phyloP scores from a whole-genome alignment of 164 flowering plant genomes.

The Amborella trichopoda region DNA sequence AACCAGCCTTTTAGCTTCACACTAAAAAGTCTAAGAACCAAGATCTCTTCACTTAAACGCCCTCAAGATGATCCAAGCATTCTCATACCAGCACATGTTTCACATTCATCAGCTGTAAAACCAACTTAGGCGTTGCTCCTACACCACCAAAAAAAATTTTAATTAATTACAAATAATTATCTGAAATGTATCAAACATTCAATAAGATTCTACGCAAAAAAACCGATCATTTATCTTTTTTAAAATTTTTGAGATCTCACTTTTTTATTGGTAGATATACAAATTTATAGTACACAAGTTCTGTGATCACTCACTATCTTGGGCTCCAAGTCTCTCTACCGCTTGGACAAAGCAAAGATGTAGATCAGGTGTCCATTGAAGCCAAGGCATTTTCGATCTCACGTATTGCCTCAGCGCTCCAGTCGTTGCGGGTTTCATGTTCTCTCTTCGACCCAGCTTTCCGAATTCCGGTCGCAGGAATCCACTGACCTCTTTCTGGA shows the following conservation, averaged over 20 bases:
- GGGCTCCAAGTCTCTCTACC: slow-evolving; percentile 7
- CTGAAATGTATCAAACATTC: too few relatives aligned
- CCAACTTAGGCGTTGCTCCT: slow-evolving; percentile 94
- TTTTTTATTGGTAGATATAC: too few relatives aligned
- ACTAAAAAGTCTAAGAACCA: neutral
- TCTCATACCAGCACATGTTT: slow-evolving; percentile 83
- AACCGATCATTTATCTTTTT: neutral
- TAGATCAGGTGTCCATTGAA: slow-evolving; percentile 6
- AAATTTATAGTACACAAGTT: too few relatives aligned
- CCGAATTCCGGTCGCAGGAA: neutral
- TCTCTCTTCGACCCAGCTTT: too few relatives aligned
- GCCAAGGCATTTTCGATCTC: slow-evolving; percentile 5
- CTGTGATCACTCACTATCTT: slow-evolving; percentile 2
- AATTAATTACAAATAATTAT: too few relatives aligned
- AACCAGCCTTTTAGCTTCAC: neutral
- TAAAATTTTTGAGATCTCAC: too few relatives aligned
- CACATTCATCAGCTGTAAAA: slow-evolving; percentile 76
- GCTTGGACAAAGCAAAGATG: slow-evolving; percentile 6
- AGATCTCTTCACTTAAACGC: slow-evolving; percentile 2
- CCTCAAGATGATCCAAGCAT: slow-evolving; percentile 91
- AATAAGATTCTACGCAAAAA: too few relatives aligned
- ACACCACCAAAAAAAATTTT: slow-evolving; percentile 9
- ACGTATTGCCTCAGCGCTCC: slow-evolving; percentile 5
- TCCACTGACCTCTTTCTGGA: slow-evolving; percentile 1
- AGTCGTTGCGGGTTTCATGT: neutral